phyloP scores from a whole-genome alignment of 169 alveolate species.

The Neospora caninum region DNA sequence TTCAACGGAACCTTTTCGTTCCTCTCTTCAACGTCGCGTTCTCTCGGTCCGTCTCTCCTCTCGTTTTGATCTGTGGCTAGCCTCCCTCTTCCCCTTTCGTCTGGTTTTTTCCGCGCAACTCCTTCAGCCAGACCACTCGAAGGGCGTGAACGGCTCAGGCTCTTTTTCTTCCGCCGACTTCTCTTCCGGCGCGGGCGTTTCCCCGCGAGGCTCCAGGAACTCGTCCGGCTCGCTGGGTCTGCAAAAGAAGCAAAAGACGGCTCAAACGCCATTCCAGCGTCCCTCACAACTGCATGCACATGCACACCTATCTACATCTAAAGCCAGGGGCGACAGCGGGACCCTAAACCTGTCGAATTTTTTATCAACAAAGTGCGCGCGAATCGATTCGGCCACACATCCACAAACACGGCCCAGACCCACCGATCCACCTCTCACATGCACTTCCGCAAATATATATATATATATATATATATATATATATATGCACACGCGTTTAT shows the following conservation, averaged over 20 bases:
- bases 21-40: no score
- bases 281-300: background rate
- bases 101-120: no score
- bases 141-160: conserved; percentile 33
- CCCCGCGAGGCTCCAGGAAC: background rate
- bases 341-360: no score
- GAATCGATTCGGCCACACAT: background rate
- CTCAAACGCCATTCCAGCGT: background rate
- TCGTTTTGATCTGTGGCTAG: background rate
- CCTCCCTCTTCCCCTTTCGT: background rate
- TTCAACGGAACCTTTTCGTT: background rate
- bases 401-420: background rate
- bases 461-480: background rate
- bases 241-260: background rate
- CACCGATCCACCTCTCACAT: background rate
- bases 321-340: no score
- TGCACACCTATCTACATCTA: background rate
- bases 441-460: background rate
- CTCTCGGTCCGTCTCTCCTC: background rate
- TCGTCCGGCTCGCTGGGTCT: conserved; percentile 34
- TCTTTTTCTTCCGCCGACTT: background rate
- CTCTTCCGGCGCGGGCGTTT: background rate
- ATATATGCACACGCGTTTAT: background rate
- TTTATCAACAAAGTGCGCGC: background rate
- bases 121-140: conserved; percentile 16